These are phyloP conservation scores for Leavenworthia alabamica DNA, from an alignment of 345 rosid genomes.

Conservation along the genomic window DNA sequence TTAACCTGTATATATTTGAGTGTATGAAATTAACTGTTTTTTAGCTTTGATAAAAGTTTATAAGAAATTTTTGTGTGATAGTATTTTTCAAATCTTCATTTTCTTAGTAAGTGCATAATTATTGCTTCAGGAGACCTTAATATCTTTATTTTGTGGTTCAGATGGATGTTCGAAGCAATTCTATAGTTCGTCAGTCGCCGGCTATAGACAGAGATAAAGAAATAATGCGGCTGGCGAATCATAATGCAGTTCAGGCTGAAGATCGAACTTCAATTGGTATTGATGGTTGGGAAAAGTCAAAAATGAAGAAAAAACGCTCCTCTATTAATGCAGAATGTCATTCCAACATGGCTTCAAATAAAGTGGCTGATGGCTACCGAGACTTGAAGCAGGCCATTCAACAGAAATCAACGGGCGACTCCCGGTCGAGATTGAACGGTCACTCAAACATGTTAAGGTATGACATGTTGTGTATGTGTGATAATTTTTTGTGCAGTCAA, in stretches of 20 bases:
- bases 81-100: background rate
- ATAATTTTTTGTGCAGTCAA: conserved; percentile 17
- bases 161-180: conserved; percentile 66
- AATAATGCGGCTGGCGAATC: conserved; percentile 46
- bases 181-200: conserved; percentile 52
- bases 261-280: conserved; percentile 61
- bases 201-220: conserved; percentile 68
- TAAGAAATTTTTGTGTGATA: background rate
- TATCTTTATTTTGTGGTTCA: conserved; percentile 32
- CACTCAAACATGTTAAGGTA: conserved; percentile 81
- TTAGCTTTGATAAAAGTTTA: background rate
- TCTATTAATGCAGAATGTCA: conserved; percentile 66
- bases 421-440: conserved; percentile 57
- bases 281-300: conserved; percentile 94
- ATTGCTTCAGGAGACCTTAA: conserved; percentile 7
- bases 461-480: background rate
- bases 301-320: conserved; percentile 87
- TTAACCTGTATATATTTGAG: background rate
- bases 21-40: background rate
- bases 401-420: conserved; percentile 49
- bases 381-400: conserved; percentile 70
- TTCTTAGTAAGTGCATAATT: background rate
- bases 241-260: conserved; percentile 54
- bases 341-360: conserved; percentile 44
- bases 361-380: conserved; percentile 57